These are phyloP conservation scores for Penstemon davidsonii DNA, from an alignment of 257 asterid genomes.

Conservation along the genomic window DNA sequence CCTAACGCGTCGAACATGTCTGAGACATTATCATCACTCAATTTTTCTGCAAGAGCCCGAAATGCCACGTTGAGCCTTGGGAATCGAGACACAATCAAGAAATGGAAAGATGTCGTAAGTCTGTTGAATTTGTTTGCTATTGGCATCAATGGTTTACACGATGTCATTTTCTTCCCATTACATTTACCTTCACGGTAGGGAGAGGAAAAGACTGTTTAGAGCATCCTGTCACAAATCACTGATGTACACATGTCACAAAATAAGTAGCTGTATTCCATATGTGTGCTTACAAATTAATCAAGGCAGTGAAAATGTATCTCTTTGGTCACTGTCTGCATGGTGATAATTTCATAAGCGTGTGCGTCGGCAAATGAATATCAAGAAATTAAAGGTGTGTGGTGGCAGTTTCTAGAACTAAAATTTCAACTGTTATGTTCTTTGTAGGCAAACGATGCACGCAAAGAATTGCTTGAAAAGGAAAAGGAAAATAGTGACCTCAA, in stretches of 20 bases:
- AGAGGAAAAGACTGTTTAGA: conserved; percentile 19
- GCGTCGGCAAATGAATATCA: conserved; percentile 11
- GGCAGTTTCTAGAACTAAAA: conserved; percentile 19
- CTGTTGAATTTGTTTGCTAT: conserved; percentile 22
- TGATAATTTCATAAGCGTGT: conserved; percentile 24
- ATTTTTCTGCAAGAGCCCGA: conserved; percentile 89
- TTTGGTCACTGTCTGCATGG: conserved; percentile 17
- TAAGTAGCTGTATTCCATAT: conserved; percentile 6
- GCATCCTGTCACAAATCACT: conserved; percentile 15
- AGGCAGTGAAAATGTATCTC: conserved; percentile 16
- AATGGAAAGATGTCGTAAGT: conserved; percentile 98
- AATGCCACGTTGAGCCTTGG: conserved; percentile 87
- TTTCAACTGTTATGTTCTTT: conserved; percentile 31
- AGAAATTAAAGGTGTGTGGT: conserved; percentile 16
- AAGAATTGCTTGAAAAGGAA: conserved; percentile 87
- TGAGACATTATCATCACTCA: conserved; percentile 88
- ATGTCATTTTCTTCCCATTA: conserved; percentile 5
- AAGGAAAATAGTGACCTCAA: conserved; percentile 71
- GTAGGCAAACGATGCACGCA: conserved; percentile 95
- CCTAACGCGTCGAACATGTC: conserved; percentile 69
- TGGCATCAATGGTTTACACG: conserved; percentile 10
- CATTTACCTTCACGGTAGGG: not conserved
- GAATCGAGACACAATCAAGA: conserved; percentile 87
- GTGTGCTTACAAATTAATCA: conserved; percentile 21
- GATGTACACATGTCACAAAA: conserved; percentile 14